Percentiles rank a stretch among this genome's conserved stretches.
Conservation (phyloP, 768 basidiomycete genomes). For the Heimioporus sp. region DNA sequence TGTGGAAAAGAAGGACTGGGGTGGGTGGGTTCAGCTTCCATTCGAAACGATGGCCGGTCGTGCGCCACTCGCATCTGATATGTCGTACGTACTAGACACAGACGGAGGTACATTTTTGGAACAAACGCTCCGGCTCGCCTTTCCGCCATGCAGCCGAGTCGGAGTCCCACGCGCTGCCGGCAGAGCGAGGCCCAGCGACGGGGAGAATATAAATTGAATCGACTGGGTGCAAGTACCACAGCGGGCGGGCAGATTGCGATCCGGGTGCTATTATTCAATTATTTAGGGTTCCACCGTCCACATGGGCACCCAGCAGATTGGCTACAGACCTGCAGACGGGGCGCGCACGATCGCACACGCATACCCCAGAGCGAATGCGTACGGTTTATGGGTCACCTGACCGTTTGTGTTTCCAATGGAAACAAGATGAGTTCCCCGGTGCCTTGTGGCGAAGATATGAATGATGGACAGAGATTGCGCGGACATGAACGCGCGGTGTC, state of each 20-base stretch:
- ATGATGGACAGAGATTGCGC: conserved; percentile 26
- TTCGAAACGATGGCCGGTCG: conserved; percentile 9
- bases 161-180: conserved; percentile 22
- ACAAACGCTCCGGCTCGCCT: not conserved
- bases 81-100: not conserved
- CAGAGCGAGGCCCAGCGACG: not conserved
- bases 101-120: conserved; percentile 8
- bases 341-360: too few relatives aligned
- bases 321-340: too few relatives aligned
- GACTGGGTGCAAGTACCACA: too few relatives aligned
- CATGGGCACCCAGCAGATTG: too few relatives aligned
- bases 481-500: conserved; percentile 29
- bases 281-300: too few relatives aligned
- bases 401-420: conserved; percentile 18
- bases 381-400: conserved; percentile 7
- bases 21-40: conserved; percentile 6
- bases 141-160: conserved; percentile 16
- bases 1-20: conserved; percentile 9
- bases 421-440: conserved; percentile 26
- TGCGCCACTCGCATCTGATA: conserved; percentile 21
- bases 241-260: too few relatives aligned
- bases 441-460: conserved; percentile 24
- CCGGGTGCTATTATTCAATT: too few relatives aligned
- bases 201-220: not conserved
- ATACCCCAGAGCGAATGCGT: too few relatives aligned